These are phyloP conservation scores for Penicillium sp. DNA, from an alignment of 2,329 filamentous ascomycete genomes.

Conservation along the genomic window DNA sequence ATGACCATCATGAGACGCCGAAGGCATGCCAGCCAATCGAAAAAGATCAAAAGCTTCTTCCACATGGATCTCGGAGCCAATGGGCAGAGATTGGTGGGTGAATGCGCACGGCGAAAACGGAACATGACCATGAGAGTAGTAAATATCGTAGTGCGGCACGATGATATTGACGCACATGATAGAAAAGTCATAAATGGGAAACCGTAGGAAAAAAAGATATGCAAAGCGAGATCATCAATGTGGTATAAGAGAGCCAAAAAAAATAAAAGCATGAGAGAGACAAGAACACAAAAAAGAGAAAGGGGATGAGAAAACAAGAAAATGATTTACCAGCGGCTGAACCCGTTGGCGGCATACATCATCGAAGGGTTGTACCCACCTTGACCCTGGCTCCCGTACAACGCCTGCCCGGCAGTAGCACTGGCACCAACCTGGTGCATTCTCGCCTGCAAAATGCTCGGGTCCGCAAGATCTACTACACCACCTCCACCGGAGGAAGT, in stretches of 20 bases:
- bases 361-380: conserved; percentile 84
- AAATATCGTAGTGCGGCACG: background rate
- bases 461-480: conserved; percentile 99
- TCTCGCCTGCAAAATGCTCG: conserved; percentile 97
- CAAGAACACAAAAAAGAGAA: conserved; percentile 13
- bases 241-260: conserved; percentile 14
- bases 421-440: conserved; percentile 84
- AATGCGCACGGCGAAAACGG: conserved; percentile 24
- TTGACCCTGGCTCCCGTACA: conserved; percentile 80
- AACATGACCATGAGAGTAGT: conserved; percentile 27
- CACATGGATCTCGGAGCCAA: conserved; percentile 14
- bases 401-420: conserved; percentile 67
- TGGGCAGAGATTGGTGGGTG: conserved; percentile 16
- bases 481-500: conserved; percentile 99
- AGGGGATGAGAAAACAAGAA: conserved; percentile 6
- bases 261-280: conserved; percentile 11
- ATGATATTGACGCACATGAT: conserved; percentile 13
- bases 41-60: conserved; percentile 27
- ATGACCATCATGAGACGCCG: conserved; percentile 31
- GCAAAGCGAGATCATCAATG: conserved; percentile 19
- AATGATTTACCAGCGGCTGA: conserved; percentile 58
- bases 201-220: conserved; percentile 12
- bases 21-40: conserved; percentile 28
- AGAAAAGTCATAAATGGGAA: conserved; percentile 17
- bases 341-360: conserved; percentile 69